Evolutionary conservation across 2,329 filamentous ascomycete species (phyloP), one percentile per base, ranked within the genome.

Genomic region (Scedosporium boydii): DNA sequence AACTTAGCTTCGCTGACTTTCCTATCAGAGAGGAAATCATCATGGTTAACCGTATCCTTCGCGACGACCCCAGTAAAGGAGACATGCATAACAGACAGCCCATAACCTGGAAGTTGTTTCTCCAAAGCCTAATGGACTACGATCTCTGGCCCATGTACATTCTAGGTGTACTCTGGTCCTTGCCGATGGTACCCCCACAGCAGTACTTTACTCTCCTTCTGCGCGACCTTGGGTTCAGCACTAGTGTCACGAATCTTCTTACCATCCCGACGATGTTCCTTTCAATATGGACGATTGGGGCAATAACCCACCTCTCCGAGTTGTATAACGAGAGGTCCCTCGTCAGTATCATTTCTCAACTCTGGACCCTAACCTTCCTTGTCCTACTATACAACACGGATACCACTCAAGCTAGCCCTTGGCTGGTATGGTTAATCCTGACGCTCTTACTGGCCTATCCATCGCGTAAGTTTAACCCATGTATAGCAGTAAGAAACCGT

Each of bases 361-460:
- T 88, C 6, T 89, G 86, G 86, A 75, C 79, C 2, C 72, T 88
- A 3, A 85, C 85, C 0, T 83, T 83, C 64, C 68, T 89, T 42
- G 70, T 87, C 34, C 78, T 73, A 3, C 67, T 81, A 59, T 78
- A 77, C 44, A 75, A 74, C 1, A 65, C 76, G 6, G 48, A 70
- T 14, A 69, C 69, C 1, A 62, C 63, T 3, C 44, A 59, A 9
- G 60, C 64, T 16, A 67, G 66, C 10, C 64, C 65, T 1, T 70
- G 68, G 69, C 67, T 59, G 2, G 67, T 66, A 44, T 70, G 68
- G 42, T 64, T 66, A 5, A 61, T 70, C 23, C 58, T 70, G 4
- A 68, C 66, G 3, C 58, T 69, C 21, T 58, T 70, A 44, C 61
- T 70, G 1, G 64, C 68, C 4, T 68, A 69, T 6, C 69, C 69